Evolutionary conservation across 441 rosid genomes (phyloP), one percentile per base, ranked within the genome.

Genomic region (Populus hybrid): DNA sequence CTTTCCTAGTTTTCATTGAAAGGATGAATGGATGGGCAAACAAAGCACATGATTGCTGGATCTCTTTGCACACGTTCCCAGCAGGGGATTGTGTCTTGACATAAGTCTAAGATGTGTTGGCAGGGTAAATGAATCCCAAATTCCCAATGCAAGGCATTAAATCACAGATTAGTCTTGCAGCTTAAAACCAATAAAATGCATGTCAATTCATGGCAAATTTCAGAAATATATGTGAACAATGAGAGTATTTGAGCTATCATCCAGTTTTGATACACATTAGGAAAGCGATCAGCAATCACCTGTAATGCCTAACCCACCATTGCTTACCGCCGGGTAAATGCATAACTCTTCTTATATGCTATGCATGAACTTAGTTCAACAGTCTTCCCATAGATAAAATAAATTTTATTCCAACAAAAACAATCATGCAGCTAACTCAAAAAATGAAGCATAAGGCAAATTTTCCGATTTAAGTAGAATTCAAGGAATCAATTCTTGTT

Each of bases 331-430:
- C 23, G 5, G 6, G 66, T 34, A 46, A 10, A 66, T 19, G 64
- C 61, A 76, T 46, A 24, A 69, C 32, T 66, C 65, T 40, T 26
- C 32, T 14, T 63, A 75, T 46, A 69, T 66, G 77, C 11, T 5
- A 68, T 9, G 7, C 30, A 30, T 72, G 2, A n/a, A 32, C 34
- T 21, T 28, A 21, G 59, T 65, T 65, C 30, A 71, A 30, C 50
- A 21, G 8, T 53, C 32, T 46, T 32, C 70, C 11, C 3, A 34
- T 18, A 16, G 28, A 42, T 4, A 64, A 75, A 57, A 16, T 34
- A 67, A 67, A 28, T 28, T 28, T 38, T 50, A 40, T 2, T 35
- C 30, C 19, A 21, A 23, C 40, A 10, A 16, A 53, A 63, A 26
- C 6, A 9, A 7, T 3, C 21, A 8, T 30, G 46, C 14, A 30